Conservation (phyloP, 225 moss, liverwort and hornwort species). For the Polytrichum commune region DNA sequence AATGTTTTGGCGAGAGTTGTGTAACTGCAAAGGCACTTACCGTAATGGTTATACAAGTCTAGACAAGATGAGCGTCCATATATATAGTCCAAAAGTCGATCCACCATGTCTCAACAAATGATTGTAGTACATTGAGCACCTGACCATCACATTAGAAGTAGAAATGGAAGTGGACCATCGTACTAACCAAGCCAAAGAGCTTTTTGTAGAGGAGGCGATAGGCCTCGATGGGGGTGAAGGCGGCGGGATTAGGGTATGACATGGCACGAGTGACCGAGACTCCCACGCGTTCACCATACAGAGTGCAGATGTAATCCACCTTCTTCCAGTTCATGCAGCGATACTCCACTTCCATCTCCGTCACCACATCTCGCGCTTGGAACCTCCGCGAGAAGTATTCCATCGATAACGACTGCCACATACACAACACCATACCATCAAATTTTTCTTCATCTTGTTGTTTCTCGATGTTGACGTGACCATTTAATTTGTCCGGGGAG, state of each 20-base stretch:
- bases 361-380: constrained; percentile 66
- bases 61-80: no score
- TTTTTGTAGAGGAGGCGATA: constrained; percentile 55
- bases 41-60: no score
- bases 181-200: constrained; percentile 60
- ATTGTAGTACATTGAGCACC: no score
- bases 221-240: constrained; percentile 45
- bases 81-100: no score
- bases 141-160: background rate
- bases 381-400: constrained; percentile 72
- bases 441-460: no score
- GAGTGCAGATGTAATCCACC: constrained; percentile 72
- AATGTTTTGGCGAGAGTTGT: no score
- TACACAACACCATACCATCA: background rate
- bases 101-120: no score
- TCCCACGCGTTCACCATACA: constrained; percentile 68
- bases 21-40: no score
- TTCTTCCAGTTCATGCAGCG: constrained; percentile 73
- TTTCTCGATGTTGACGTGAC: no score
- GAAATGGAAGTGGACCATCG: background rate
- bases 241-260: constrained; percentile 55
- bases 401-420: constrained; percentile 57
- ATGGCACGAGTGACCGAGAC: constrained; percentile 80
- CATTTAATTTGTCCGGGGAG: no score
- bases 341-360: constrained; percentile 87